These are phyloP conservation scores for Talaromyces sp. DNA, from an alignment of 2,329 filamentous ascomycete genomes.

Conservation along the genomic window DNA sequence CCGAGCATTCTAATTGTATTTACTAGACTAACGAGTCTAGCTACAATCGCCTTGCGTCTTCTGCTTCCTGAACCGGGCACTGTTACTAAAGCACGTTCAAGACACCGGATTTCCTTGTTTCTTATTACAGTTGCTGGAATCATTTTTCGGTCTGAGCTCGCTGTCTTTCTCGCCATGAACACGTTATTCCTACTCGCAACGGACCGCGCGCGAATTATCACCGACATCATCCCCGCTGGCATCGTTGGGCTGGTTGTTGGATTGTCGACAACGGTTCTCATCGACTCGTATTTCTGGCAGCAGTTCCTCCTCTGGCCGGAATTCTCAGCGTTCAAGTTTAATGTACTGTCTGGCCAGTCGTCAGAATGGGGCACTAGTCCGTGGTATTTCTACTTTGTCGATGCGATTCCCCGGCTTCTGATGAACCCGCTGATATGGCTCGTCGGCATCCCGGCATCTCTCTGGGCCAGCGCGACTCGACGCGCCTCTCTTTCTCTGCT, in stretches of 20 bases:
- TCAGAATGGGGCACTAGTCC: constrained; percentile 83
- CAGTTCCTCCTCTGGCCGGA: constrained; percentile 76
- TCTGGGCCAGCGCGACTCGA: constrained; percentile 48
- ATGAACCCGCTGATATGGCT: constrained; percentile 66
- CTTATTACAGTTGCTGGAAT: constrained; percentile 74
- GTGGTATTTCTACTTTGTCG: constrained; percentile 80
- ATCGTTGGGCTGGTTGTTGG: constrained; percentile 59
- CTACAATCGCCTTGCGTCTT: constrained; percentile 39
- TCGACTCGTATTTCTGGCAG: constrained; percentile 96
- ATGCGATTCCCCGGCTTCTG: constrained; percentile 73
- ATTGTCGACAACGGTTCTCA: constrained; percentile 61
- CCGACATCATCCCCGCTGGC: constrained; percentile 59
- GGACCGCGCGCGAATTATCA: constrained; percentile 47
- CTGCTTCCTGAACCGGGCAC: constrained; percentile 42
- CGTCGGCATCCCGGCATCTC: constrained; percentile 45
- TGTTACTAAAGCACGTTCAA: constrained; percentile 28
- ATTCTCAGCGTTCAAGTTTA: constrained; percentile 82
- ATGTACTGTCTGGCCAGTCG: constrained; percentile 76
- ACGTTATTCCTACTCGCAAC: constrained; percentile 58
- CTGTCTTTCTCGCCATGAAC: constrained; percentile 67
- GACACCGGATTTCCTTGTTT: constrained; percentile 61
- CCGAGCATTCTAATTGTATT: not conserved
- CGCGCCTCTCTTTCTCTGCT: constrained; percentile 49
- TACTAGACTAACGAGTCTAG: constrained; percentile 12
- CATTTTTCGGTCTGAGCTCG: constrained; percentile 85